Percentiles rank a stretch among this genome's conserved stretches.
Evolutionary conservation across 2,329 filamentous ascomycete species (phyloP).

Genomic region (Monilinia vaccinii-corymbosi): DNA sequence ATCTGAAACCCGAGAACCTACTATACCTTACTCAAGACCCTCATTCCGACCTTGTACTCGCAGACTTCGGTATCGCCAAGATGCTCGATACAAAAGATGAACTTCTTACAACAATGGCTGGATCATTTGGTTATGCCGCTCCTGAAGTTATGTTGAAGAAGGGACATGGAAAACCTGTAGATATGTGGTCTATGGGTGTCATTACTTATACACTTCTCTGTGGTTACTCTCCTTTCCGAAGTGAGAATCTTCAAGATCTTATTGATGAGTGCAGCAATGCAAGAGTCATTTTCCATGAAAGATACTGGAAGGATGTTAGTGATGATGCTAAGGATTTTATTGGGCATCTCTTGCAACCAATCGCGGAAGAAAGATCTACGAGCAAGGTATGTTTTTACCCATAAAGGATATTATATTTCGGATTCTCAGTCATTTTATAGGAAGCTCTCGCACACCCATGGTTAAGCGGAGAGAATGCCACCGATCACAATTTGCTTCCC

Average conservation of each 20-base stretch:
- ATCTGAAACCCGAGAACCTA: slow-evolving; percentile 96
- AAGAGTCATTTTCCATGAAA: slow-evolving; percentile 87
- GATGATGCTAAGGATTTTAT: slow-evolving; percentile 95
- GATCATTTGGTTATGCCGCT: slow-evolving; percentile 94
- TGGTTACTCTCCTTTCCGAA: slow-evolving; percentile 95
- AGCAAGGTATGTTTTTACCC: slow-evolving; percentile 51
- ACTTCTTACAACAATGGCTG: slow-evolving; percentile 95
- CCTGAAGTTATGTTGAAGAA: slow-evolving; percentile 98
- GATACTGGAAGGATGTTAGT: slow-evolving; percentile 98
- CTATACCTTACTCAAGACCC: slow-evolving; percentile 75
- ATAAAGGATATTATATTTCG: background rate
- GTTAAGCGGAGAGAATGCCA: slow-evolving; percentile 85
- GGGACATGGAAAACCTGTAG: slow-evolving; percentile 94
- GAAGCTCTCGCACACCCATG: slow-evolving; percentile 75
- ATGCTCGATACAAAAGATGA: slow-evolving; percentile 88
- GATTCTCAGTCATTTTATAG: slow-evolving; percentile 33
- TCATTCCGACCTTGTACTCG: slow-evolving; percentile 80
- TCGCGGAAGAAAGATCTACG: slow-evolving; percentile 66
- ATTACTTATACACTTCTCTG: slow-evolving; percentile 98
- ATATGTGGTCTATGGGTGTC: slow-evolving; percentile 99
- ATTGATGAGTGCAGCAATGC: slow-evolving; percentile 87
- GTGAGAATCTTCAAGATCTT: slow-evolving; percentile 83
- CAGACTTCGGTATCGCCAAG: slow-evolving; percentile 98
- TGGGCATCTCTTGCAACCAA: slow-evolving; percentile 65
- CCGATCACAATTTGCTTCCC: slow-evolving; percentile 92